Conservation (phyloP, 2,329 filamentous ascomycete genomes). For the Shiraia sp. region DNA sequence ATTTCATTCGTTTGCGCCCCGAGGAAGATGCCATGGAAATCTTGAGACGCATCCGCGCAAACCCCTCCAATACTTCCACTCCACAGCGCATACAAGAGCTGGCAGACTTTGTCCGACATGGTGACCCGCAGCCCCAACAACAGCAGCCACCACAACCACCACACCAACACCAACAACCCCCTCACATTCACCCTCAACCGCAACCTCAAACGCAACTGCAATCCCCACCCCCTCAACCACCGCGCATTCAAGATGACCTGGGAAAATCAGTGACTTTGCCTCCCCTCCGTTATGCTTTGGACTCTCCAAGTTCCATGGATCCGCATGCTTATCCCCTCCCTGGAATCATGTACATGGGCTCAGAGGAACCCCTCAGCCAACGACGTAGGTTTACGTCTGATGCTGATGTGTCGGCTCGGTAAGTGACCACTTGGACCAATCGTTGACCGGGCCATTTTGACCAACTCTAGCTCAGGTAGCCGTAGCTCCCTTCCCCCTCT, state of each 20-base stretch:
- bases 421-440: conserved; percentile 10
- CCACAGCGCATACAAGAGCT: conserved; percentile 32
- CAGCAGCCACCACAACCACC: conserved; percentile 3
- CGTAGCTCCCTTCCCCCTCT: conserved; percentile 15
- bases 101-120: conserved; percentile 28
- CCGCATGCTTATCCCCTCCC: conserved; percentile 19
- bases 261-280: conserved; percentile 26
- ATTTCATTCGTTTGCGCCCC: conserved; percentile 32
- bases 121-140: conserved; percentile 9
- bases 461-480: conserved; percentile 36
- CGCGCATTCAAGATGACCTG: conserved; percentile 8
- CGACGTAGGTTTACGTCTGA: conserved; percentile 30
- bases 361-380: conserved; percentile 27
- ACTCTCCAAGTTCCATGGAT: conserved; percentile 16
- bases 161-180: conserved; percentile 1
- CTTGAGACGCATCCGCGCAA: conserved; percentile 29
- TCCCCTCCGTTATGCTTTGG: conserved; percentile 32
- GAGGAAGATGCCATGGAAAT: conserved; percentile 37
- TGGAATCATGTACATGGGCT: conserved; percentile 18
- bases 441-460: conserved; percentile 22
- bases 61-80: conserved; percentile 17
- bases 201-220: conserved; percentile 5
- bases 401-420: conserved; percentile 32
- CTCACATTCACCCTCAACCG: conserved; percentile 4
- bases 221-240: conserved; percentile 1